A percentile compares a stretch with the other conserved stretches of the same genome.
These are phyloP conservation scores for Cornus florida DNA, from an alignment of 148 eudicot genomes.

Conservation along the genomic window DNA sequence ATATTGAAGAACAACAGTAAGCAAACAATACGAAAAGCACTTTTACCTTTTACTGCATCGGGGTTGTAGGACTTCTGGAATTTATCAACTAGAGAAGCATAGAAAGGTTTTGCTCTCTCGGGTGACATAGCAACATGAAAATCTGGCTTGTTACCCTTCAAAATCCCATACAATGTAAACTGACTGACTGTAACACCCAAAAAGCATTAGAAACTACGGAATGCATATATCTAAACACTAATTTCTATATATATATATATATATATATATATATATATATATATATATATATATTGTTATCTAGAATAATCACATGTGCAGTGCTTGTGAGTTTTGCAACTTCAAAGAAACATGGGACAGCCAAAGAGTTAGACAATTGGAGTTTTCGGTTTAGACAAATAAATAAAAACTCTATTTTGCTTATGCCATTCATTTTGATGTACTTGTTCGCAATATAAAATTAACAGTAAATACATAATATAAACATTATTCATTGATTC, in stretches of 20 bases:
- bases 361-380: background rate
- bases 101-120: slow-evolving; percentile 73
- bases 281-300: no score
- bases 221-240: slow-evolving; percentile 4
- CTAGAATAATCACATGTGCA: no score
- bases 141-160: slow-evolving; percentile 99
- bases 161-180: slow-evolving; percentile 86
- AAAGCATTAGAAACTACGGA: slow-evolving; percentile 13
- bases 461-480: no score
- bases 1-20: background rate
- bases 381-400: background rate
- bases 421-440: no score
- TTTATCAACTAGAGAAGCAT: slow-evolving; percentile 75
- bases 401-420: no score
- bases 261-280: no score
- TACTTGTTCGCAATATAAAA: no score
- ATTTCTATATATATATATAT: background rate
- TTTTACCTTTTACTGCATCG: slow-evolving; percentile 71
- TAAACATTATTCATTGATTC: no score
- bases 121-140: slow-evolving; percentile 99
- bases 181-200: slow-evolving; percentile 78
- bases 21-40: background rate
- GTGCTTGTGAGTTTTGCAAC: no score
- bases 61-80: slow-evolving; percentile 62
- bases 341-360: background rate